Conservation (phyloP, 768 basidiomycete genomes). For the Pleurotus salmoneostramineus region DNA sequence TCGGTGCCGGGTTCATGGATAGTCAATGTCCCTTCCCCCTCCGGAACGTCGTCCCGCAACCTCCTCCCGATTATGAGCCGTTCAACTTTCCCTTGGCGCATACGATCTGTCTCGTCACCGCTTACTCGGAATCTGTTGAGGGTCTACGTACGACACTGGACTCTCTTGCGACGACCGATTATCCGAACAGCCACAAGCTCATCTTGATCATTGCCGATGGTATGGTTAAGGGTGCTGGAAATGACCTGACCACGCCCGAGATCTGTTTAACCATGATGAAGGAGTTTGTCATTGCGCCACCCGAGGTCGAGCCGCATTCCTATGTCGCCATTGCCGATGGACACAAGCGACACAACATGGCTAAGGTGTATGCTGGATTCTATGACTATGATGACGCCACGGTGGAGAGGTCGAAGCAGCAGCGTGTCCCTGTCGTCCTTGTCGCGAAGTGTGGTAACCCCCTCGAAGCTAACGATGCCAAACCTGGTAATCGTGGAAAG, state of each 20-base stretch:
- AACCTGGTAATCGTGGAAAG: conserved; percentile 98
- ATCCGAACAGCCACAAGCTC: conserved; percentile 95
- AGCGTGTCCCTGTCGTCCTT: conserved; percentile 92
- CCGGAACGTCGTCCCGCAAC: conserved; percentile 87
- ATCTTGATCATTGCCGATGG: conserved; percentile 96
- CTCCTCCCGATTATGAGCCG: conserved; percentile 86
- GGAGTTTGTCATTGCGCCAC: conserved; percentile 74
- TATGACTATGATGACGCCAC: conserved; percentile 93
- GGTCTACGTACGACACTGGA: conserved; percentile 97
- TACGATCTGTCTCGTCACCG: conserved; percentile 94
- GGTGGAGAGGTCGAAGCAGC: conserved; percentile 88
- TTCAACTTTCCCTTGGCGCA: conserved; percentile 95
- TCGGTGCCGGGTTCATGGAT: conserved; percentile 56
- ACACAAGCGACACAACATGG: conserved; percentile 99
- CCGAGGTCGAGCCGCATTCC: conserved; percentile 90
- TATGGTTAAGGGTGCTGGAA: conserved; percentile 96
- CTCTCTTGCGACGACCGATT: conserved; percentile 96
- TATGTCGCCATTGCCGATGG: conserved; percentile 99
- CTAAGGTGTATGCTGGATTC: conserved; percentile 96
- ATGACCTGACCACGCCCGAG: conserved; percentile 85
- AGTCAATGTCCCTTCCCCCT: conserved; percentile 92
- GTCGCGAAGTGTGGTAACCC: conserved; percentile 97
- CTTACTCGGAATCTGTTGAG: conserved; percentile 96
- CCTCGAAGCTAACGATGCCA: conserved; percentile 79
- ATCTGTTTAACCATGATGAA: conserved; percentile 97